These are phyloP conservation scores for Saccharomycopsis fodiens DNA, from an alignment of 805 yeast genomes.

Conservation along the genomic window DNA sequence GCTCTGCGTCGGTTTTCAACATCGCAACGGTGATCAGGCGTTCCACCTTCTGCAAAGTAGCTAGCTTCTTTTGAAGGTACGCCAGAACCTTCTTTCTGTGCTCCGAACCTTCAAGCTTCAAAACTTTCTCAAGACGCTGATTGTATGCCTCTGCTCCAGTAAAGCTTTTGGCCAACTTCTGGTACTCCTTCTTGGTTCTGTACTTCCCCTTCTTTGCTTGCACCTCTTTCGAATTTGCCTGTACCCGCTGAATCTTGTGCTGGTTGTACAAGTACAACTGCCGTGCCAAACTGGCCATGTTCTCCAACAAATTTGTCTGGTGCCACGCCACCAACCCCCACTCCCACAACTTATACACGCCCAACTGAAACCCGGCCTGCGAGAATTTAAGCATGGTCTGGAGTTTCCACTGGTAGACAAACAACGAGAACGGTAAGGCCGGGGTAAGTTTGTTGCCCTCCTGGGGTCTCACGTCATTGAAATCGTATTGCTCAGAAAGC, in stretches of 20 bases:
- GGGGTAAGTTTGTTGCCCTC: conserved; percentile 25
- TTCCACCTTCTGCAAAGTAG: background rate
- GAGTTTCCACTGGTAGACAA: conserved; percentile 60
- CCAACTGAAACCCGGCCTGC: conserved; percentile 67
- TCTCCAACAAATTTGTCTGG: conserved; percentile 43
- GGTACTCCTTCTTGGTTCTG: background rate
- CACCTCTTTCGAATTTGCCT: background rate
- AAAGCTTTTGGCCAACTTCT: background rate
- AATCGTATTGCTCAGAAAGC: conserved; percentile 28
- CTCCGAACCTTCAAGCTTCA: background rate
- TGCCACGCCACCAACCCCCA: conserved; percentile 62
- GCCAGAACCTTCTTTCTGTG: background rate
- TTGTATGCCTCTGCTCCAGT: background rate
- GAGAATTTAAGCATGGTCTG: conserved; percentile 65
- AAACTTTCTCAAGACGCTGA: background rate
- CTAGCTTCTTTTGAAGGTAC: background rate
- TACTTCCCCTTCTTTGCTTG: background rate
- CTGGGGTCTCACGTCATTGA: conserved; percentile 26
- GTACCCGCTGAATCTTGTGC: background rate
- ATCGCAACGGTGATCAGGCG: background rate
- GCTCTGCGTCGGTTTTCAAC: background rate
- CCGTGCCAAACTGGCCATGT: conserved; percentile 25
- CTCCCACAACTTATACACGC: conserved; percentile 68
- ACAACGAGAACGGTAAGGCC: conserved; percentile 63
- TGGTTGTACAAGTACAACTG: background rate